Percentiles rank a stretch among this genome's conserved stretches.
Evolutionary conservation across 192 early-diverging fungal genomes (phyloP).

Genomic region (Dissophora globulifera): DNA sequence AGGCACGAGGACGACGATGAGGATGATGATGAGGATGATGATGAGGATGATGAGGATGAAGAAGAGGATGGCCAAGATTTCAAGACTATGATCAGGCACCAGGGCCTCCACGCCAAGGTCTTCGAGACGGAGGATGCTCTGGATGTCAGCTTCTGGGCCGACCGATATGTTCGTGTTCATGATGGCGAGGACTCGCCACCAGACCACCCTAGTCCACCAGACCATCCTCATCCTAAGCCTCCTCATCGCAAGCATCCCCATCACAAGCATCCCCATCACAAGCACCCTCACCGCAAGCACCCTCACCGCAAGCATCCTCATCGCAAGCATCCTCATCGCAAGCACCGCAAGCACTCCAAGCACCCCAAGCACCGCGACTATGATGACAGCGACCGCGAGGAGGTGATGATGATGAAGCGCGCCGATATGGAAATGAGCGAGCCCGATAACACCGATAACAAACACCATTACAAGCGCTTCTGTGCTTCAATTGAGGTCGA

Average conservation of each 20-base stretch:
- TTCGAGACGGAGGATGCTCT: constrained; percentile 9
- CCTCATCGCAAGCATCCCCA: constrained; percentile 8
- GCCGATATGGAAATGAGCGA: neutral
- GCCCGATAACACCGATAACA: neutral
- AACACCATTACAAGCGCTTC: constrained; percentile 1
- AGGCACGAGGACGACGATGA: constrained; percentile 11
- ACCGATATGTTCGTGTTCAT: constrained; percentile 5
- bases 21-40: constrained; percentile 8
- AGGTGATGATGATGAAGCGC: constrained; percentile 9
- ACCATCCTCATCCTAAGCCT: neutral
- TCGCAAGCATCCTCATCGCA: constrained; percentile 17
- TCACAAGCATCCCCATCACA: constrained; percentile 8
- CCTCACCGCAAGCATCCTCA: constrained; percentile 19
- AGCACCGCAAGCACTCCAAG: constrained; percentile 16
- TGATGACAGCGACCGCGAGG: constrained; percentile 2
- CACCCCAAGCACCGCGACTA: constrained; percentile 15
- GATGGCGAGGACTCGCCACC: neutral
- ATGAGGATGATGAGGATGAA: constrained; percentile 1
- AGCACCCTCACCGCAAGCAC: no score
- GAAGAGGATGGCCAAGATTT: neutral
- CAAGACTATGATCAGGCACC: neutral
- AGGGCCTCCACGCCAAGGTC: constrained; percentile 30
- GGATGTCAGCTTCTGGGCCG: constrained; percentile 36
- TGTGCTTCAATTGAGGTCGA: constrained; percentile 28
- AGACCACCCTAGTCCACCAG: constrained; percentile 1